These are phyloP conservation scores for Podila verticillata DNA, from an alignment of 192 early-diverging fungal species.

Conservation along the genomic window DNA sequence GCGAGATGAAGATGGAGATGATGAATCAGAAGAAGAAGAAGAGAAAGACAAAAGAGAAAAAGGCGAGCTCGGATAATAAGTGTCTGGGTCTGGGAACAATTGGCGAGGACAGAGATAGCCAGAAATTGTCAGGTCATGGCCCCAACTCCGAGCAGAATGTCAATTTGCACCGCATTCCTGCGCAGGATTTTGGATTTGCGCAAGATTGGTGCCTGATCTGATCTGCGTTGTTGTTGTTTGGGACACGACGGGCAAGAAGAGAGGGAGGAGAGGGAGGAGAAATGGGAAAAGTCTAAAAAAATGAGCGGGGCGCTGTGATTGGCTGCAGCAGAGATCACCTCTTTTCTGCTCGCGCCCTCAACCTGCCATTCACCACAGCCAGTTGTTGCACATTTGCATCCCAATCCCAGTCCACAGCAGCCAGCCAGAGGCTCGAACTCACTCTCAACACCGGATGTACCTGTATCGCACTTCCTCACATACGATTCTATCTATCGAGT, in stretches of 20 bases:
- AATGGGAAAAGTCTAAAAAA: conserved; percentile 3
- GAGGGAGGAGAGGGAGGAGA: too few relatives aligned
- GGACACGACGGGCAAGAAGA: too few relatives aligned
- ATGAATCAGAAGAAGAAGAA: conserved; percentile 5
- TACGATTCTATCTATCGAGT: too few relatives aligned
- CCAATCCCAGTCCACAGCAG: neutral
- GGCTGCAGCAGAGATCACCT: conserved; percentile 51
- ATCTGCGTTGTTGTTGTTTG: too few relatives aligned
- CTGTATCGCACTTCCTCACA: too few relatives aligned
- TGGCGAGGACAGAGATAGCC: neutral
- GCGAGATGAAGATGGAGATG: neutral
- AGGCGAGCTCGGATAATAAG: neutral
- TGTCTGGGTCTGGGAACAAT: too few relatives aligned
- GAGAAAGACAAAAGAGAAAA: neutral
- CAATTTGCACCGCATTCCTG: neutral
- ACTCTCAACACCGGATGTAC: too few relatives aligned
- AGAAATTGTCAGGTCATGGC: conserved; percentile 3
- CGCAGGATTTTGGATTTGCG: neutral
- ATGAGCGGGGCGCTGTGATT: conserved; percentile 23
- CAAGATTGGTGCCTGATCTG: too few relatives aligned
- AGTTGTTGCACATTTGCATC: neutral
- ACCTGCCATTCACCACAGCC: neutral
- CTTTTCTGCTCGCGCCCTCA: conserved; percentile 12
- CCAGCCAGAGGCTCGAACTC: neutral
- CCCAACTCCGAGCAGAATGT: neutral